A percentile compares a stretch with the other conserved stretches of the same genome.
Evolutionary conservation across 441 rosid genomes (phyloP).

Genomic region (Eutrema salsugineum): DNA sequence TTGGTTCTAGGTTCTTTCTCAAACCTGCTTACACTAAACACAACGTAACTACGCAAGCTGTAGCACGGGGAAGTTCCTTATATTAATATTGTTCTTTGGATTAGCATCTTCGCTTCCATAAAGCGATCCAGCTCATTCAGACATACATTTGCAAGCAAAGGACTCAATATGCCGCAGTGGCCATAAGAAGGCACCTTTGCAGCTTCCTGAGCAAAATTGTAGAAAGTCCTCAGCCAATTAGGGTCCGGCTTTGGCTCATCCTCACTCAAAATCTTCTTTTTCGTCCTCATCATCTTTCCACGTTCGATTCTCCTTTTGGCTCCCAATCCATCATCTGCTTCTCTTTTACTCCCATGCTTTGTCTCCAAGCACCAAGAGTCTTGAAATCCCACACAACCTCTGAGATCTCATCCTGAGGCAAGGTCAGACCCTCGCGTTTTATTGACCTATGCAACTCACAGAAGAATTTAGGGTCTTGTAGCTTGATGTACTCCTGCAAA

Average conservation of each 20-base stretch:
- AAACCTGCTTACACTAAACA: conserved; percentile 45
- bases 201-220: conserved; percentile 85
- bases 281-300: conserved; percentile 51
- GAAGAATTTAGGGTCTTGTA: conserved; percentile 83
- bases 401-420: conserved; percentile 91
- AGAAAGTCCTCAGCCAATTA: conserved; percentile 90
- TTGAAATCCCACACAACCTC: conserved; percentile 84
- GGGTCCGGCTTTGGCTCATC: conserved; percentile 97
- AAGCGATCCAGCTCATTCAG: conserved; percentile 77
- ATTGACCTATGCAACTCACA: conserved; percentile 63
- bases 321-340: conserved; percentile 40
- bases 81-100: conserved; percentile 62
- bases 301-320: conserved; percentile 47
- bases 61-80: conserved; percentile 74
- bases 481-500: conserved; percentile 70
- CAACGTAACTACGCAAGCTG: conserved; percentile 58
- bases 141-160: conserved; percentile 83
- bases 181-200: conserved; percentile 83
- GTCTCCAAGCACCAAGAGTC: conserved; percentile 73
- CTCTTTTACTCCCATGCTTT: conserved; percentile 37
- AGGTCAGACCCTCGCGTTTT: conserved; percentile 53
- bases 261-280: conserved; percentile 72
- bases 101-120: conserved; percentile 71
- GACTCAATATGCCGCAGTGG: conserved; percentile 83
- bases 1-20: conserved; percentile 57